Evolutionary conservation across 1,139 yeast genomes (phyloP), one percentile per base, ranked within the genome.

Genomic region (Geotrichum aggregatum): DNA sequence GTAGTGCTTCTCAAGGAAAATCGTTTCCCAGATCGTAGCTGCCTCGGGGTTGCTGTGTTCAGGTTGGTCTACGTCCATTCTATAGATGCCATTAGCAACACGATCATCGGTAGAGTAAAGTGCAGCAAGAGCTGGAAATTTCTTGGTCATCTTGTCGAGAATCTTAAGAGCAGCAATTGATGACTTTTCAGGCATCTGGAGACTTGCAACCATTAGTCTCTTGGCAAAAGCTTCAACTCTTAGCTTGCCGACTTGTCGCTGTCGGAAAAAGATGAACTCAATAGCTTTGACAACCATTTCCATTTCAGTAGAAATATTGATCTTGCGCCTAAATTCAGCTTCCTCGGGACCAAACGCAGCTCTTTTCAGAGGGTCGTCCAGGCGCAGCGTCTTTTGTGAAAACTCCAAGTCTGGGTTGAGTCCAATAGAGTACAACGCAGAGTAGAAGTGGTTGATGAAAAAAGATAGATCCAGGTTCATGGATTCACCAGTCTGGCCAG

Each of bases 161-260:
- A 91, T 84, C 63, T 86, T 85, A 51, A 89, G 71, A 0, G 82
- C 69, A 0, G 96, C 95, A 61, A 87, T 74, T 0, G 88, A 73
- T 0, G 97, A 83, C 69, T 87, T 88, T 66, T 92, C 98, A 1
- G 98, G 98, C 18, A 89, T 76, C 54, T 89, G 87, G 49, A 86
- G 73, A 50, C 81, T 66, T 16, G 80, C 69, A 63, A 83, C 76
- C 54, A 88, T 83, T 36, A 92, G 67, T 58, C 96, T 74, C 66
- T 92, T 92, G 16, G 88, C 80, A 67, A 91, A 91, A 0, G 96
- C 89, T 45, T 86, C 72, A 7, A 95, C 88, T 59, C 97, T 77
- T 36, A 78, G 73, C 47, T 77, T 75, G 2, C 92, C 80, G 1
- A 89, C 91, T 53, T 84, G 80, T 59, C 78, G 81, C 21, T 91